phyloP scores from a whole-genome alignment of 1,139 yeast species.

The Wickerhamiella infanticola region DNA sequence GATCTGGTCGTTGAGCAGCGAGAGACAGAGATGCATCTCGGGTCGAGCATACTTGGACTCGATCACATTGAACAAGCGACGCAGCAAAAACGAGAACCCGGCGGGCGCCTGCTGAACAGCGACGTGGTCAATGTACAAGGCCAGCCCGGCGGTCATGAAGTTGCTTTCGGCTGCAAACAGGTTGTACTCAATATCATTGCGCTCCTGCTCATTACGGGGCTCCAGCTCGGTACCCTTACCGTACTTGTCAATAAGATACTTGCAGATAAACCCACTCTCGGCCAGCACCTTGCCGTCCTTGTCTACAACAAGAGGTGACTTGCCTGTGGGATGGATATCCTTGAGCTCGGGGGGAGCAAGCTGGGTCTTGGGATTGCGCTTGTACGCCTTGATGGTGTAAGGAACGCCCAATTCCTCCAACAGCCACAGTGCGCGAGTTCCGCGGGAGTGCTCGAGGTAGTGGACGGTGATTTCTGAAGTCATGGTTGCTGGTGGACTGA shows the following conservation, averaged over 20 bases:
- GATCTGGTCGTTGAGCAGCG: conserved; percentile 28
- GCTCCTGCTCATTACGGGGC: conserved; percentile 22
- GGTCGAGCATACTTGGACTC: conserved; percentile 25
- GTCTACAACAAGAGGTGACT: conserved; percentile 34
- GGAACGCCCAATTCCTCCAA: conserved; percentile 36
- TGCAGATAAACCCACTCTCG: conserved; percentile 20
- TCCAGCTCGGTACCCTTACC: conserved; percentile 24
- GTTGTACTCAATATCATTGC: conserved; percentile 33
- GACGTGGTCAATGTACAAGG: conserved; percentile 28
- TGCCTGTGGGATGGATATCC: conserved; percentile 40
- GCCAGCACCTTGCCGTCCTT: conserved; percentile 16
- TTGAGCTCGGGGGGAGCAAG: conserved; percentile 31
- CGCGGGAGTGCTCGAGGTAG: conserved; percentile 33
- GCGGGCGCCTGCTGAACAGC: conserved; percentile 30
- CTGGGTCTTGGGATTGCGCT: conserved; percentile 27
- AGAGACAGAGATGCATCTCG: conserved; percentile 11
- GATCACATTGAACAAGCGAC: conserved; percentile 29
- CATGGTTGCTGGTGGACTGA: neutral
- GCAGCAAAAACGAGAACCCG: conserved; percentile 31
- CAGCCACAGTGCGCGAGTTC: conserved; percentile 39
- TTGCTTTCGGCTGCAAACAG: conserved; percentile 45
- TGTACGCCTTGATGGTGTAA: conserved; percentile 32
- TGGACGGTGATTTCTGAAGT: conserved; percentile 1
- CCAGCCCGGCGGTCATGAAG: conserved; percentile 33
- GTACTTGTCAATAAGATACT: conserved; percentile 21